phyloP scores from a whole-genome alignment of 2,329 filamentous ascomycete genomes.

The Byssothecium circinans region DNA sequence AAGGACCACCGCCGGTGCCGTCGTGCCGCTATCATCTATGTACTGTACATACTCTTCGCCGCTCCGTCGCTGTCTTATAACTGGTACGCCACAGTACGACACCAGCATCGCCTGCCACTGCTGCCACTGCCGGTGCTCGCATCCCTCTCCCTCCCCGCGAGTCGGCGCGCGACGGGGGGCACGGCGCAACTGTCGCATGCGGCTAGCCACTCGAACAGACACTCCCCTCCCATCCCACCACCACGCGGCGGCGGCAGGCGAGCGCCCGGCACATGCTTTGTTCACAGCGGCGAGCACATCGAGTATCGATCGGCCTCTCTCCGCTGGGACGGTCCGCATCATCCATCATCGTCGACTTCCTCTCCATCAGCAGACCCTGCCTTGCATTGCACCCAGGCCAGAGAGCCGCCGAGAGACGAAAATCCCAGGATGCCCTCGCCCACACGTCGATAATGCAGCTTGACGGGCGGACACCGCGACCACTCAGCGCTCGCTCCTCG shows the following conservation, averaged over 20 bases:
- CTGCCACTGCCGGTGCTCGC: not conserved
- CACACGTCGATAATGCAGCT: not conserved
- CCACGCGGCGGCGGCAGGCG: not conserved
- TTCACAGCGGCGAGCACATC: not conserved
- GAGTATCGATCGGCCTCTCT: not conserved
- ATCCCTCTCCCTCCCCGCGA: not conserved
- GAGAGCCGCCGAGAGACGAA: not conserved
- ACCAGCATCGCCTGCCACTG: not conserved
- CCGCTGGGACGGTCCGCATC: constrained; percentile 4
- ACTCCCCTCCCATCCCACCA: not conserved
- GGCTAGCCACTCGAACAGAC: constrained; percentile 6
- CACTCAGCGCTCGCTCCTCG: constrained; percentile 7
- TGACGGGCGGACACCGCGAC: constrained; percentile 9
- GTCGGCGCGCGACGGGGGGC: too few relatives aligned
- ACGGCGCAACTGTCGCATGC: constrained; percentile 7
- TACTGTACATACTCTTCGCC: too few relatives aligned
- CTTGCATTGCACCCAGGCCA: too few relatives aligned
- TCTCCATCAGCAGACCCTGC: not conserved
- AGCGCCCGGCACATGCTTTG: constrained; percentile 1
- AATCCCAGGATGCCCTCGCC: not conserved
- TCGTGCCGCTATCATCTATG: not conserved
- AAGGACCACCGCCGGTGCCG: too few relatives aligned
- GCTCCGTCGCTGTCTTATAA: too few relatives aligned
- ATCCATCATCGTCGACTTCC: not conserved
- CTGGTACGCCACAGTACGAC: too few relatives aligned